Evolutionary conservation across 371 early-diverging fungal genomes (phyloP).

Genomic region (Actinomucor elegans): DNA sequence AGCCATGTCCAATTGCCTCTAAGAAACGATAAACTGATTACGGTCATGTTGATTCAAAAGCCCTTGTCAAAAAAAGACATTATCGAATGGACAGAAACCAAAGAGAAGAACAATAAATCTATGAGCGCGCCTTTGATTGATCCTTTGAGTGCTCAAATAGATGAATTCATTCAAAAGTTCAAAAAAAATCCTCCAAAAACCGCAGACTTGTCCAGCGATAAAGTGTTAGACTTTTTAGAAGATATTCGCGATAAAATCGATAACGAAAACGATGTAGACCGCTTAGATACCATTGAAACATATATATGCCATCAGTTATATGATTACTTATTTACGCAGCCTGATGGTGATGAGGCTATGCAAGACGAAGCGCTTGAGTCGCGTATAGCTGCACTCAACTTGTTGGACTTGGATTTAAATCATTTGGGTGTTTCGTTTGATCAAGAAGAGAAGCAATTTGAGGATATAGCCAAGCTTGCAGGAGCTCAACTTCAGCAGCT

Average conservation of each 20-base stretch:
- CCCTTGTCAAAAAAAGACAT: conserved; percentile 45
- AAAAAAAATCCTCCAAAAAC: conserved; percentile 32
- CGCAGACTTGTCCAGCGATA: conserved; percentile 22
- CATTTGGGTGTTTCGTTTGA: conserved; percentile 60
- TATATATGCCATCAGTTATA: conserved; percentile 44
- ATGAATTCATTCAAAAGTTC: conserved; percentile 32
- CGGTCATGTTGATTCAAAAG: conserved; percentile 45
- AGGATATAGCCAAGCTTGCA: conserved; percentile 41
- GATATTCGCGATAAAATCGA: conserved; percentile 16
- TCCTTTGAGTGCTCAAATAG: conserved; percentile 1
- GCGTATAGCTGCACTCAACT: conserved; percentile 69
- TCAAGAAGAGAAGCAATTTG: conserved; percentile 39
- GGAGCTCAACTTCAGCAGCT: conserved; percentile 52
- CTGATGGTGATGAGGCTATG: conserved; percentile 51
- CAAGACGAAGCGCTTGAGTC: conserved; percentile 68
- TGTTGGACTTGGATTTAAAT: conserved; percentile 55
- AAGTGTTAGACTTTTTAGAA: conserved; percentile 30
- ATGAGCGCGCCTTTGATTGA: conserved; percentile 5
- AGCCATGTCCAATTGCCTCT: conserved; percentile 47
- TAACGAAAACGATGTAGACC: conserved; percentile 5
- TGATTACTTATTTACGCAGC: conserved; percentile 24
- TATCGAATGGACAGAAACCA: conserved; percentile 25
- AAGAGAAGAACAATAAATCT: background rate
- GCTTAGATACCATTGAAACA: conserved; percentile 40
- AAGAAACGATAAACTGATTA: conserved; percentile 23